These are phyloP conservation scores for Chrysoporthe deuterocubensis DNA, from an alignment of 2,329 filamentous ascomycete genomes.

Conservation along the genomic window DNA sequence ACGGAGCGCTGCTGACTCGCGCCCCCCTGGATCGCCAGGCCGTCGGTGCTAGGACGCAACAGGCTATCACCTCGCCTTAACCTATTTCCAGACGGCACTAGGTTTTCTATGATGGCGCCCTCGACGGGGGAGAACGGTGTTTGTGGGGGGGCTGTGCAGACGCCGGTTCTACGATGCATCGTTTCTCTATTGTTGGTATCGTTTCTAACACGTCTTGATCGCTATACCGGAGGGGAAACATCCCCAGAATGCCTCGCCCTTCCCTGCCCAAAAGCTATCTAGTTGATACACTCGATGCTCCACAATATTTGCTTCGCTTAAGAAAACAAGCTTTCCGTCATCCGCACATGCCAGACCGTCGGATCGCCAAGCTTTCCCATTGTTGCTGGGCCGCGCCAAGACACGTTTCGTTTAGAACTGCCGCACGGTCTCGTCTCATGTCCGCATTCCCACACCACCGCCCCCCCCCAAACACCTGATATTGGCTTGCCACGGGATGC, in stretches of 20 bases:
- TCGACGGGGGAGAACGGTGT: too few relatives aligned
- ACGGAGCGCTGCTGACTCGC: not conserved
- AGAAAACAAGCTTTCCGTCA: conserved; percentile 2
- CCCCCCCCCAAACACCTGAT: not conserved
- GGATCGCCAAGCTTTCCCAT: not conserved
- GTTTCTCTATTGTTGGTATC: too few relatives aligned
- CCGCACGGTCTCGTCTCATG: not conserved
- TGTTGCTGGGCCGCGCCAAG: not conserved
- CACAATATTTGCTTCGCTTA: too few relatives aligned
- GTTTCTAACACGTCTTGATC: too few relatives aligned
- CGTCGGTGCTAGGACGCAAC: not conserved
- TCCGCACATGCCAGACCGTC: not conserved
- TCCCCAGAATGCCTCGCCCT: too few relatives aligned
- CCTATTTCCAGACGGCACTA: not conserved
- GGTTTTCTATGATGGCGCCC: not conserved
- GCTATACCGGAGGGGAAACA: too few relatives aligned
- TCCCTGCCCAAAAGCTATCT: too few relatives aligned
- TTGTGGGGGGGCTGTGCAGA: too few relatives aligned
- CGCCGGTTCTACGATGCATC: too few relatives aligned
- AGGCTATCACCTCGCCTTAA: not conserved
- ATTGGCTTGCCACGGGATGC: not conserved
- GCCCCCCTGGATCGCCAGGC: not conserved
- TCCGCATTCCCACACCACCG: not conserved
- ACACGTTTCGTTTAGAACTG: not conserved
- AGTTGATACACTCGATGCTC: too few relatives aligned